These are phyloP conservation scores for Termitomyces sp. DNA, from an alignment of 768 basidiomycete species.

Conservation along the genomic window DNA sequence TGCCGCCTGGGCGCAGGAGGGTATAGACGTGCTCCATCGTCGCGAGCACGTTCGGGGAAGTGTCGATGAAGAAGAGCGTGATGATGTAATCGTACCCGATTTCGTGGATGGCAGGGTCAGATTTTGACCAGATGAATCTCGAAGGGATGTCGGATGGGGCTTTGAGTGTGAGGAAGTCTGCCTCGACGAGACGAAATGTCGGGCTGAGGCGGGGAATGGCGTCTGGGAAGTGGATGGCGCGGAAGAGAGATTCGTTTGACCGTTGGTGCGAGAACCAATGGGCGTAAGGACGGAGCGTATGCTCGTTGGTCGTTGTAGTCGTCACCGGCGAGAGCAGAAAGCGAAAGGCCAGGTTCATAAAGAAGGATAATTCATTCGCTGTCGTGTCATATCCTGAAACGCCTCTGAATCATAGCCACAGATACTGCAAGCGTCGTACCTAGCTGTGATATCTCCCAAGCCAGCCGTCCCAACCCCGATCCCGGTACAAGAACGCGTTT, in stretches of 20 bases:
- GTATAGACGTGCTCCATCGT: conserved; percentile 52
- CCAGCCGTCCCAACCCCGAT: conserved; percentile 55
- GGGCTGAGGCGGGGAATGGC: conserved; percentile 42
- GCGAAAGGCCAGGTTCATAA: conserved; percentile 57
- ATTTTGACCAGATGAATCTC: conserved; percentile 13
- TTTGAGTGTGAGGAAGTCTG: conserved; percentile 48
- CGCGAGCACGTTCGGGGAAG: conserved; percentile 45
- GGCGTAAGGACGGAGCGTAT: conserved; percentile 52
- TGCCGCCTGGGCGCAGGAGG: conserved; percentile 55
- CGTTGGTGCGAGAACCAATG: conserved; percentile 72
- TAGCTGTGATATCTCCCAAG: conserved; percentile 61
- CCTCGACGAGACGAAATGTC: conserved; percentile 41
- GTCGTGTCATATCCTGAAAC: conserved; percentile 46
- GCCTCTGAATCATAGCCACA: background rate
- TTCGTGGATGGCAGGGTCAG: background rate
- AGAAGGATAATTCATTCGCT: conserved; percentile 59
- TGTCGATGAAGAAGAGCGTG: conserved; percentile 65
- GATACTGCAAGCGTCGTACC: conserved; percentile 27
- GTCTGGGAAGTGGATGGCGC: conserved; percentile 54
- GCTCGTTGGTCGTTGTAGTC: conserved; percentile 37
- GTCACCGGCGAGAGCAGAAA: conserved; percentile 47
- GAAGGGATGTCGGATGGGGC: conserved; percentile 13
- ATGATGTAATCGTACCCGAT: conserved; percentile 53
- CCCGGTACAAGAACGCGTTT: conserved; percentile 58
- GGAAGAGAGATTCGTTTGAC: conserved; percentile 41